Conservation (phyloP, 2,329 filamentous ascomycete species). For the Sphaerostilbella broomeana region DNA sequence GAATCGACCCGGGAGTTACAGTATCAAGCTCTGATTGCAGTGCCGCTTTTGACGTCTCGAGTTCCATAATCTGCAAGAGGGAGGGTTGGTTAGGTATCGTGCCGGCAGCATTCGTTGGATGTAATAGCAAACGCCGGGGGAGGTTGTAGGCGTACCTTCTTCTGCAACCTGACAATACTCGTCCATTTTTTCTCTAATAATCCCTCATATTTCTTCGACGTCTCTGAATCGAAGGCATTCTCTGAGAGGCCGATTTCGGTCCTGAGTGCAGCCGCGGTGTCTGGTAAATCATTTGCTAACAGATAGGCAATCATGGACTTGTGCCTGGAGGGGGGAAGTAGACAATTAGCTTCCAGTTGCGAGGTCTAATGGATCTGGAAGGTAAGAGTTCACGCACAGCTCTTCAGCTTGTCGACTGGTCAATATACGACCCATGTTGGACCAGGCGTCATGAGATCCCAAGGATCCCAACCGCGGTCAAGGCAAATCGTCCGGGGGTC, state of each 20-base stretch:
- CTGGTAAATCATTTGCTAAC: constrained; percentile 62
- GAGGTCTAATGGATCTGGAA: background rate
- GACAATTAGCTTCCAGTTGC: background rate
- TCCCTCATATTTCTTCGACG: constrained; percentile 89
- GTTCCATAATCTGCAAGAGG: constrained; percentile 93
- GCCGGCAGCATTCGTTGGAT: no score
- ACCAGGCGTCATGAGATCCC: no score
- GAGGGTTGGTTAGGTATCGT: no score
- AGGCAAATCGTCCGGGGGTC: no score
- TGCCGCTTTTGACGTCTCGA: constrained; percentile 65
- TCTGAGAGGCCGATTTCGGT: constrained; percentile 70
- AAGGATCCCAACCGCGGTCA: no score
- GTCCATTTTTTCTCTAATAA: constrained; percentile 98
- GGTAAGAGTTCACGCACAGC: constrained; percentile 54
- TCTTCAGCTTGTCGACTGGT: constrained; percentile 79
- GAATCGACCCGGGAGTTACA: constrained; percentile 67
- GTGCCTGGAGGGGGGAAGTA: constrained; percentile 52
- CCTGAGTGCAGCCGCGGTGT: constrained; percentile 64
- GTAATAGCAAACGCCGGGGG: no score
- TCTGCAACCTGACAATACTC: constrained; percentile 86
- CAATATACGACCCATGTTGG: constrained; percentile 66
- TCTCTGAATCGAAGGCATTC: constrained; percentile 66
- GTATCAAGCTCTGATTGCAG: constrained; percentile 80
- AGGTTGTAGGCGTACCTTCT: constrained; percentile 62
- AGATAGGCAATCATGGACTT: constrained; percentile 92